Conservation (phyloP, 73 alveolate genomes). For the Durusdinium trenchii region DNA sequence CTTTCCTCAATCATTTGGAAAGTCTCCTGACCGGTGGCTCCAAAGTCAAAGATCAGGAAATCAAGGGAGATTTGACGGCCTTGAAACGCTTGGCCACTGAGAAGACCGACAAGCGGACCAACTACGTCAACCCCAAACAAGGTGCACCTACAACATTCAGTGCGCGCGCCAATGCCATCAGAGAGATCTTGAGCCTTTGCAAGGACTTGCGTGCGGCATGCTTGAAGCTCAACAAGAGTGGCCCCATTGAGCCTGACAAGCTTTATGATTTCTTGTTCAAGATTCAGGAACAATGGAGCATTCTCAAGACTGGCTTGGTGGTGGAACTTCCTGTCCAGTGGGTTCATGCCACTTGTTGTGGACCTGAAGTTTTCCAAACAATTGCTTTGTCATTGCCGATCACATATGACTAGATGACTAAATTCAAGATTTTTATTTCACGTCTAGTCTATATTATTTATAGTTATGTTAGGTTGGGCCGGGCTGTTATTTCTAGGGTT, state of each 20-base stretch:
- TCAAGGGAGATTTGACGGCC: neutral
- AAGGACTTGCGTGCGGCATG: neutral
- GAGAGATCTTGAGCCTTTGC: neutral
- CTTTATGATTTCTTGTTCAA: neutral
- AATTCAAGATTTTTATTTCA: too few species aligned
- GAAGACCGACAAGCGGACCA: neutral
- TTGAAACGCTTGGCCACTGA: neutral
- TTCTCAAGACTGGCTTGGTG: neutral
- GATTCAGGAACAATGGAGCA: neutral
- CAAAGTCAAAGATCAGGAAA: neutral
- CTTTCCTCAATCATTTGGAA: neutral
- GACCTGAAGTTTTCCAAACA: too few species aligned
- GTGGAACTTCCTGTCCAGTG: neutral
- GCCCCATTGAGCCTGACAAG: neutral
- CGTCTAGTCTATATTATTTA: too few species aligned
- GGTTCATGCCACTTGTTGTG: constrained; percentile 27
- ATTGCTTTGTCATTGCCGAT: too few species aligned
- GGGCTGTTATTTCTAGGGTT: too few species aligned
- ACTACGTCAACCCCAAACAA: neutral
- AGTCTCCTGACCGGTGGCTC: neutral
- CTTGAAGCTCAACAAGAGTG: neutral
- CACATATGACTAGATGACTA: too few species aligned
- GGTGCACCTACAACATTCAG: neutral
- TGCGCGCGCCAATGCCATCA: neutral
- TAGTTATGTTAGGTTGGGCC: too few species aligned